Conservation (phyloP, 2,329 filamentous ascomycete species). For the Aspergillus terreus region DNA sequence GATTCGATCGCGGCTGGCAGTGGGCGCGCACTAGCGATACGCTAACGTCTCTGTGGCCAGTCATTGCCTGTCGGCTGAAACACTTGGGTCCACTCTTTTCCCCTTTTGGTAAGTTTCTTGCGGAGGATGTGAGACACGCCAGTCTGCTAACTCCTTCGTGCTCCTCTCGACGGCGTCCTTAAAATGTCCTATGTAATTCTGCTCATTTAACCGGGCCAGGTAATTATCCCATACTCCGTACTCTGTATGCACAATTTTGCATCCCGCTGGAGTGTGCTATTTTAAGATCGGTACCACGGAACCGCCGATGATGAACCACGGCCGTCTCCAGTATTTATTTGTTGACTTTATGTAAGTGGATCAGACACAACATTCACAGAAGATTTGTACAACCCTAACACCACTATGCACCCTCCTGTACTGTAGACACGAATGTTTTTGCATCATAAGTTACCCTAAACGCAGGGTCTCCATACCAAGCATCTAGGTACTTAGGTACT, state of each 20-base stretch:
- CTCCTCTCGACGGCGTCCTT: too few species aligned
- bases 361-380: neutral
- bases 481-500: too few species aligned
- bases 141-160: too few species aligned
- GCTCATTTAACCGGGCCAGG: too few species aligned
- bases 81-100: neutral
- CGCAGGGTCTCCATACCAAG: too few species aligned
- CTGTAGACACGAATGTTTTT: too few species aligned
- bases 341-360: neutral
- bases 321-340: neutral
- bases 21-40: neutral
- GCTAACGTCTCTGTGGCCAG: neutral
- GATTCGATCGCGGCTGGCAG: neutral
- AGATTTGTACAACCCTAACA: too few species aligned
- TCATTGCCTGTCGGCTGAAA: neutral
- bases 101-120: neutral
- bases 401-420: too few species aligned
- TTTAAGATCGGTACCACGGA: neutral
- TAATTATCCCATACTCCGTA: too few species aligned
- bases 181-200: too few species aligned
- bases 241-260: too few species aligned
- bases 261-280: neutral
- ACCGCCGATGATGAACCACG: neutral
- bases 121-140: neutral
- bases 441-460: too few species aligned